A percentile compares a stretch with the other conserved stretches of the same genome.
phyloP scores from a whole-genome alignment of 352 stramenopile species.

The Thalassiosira exigua region DNA sequence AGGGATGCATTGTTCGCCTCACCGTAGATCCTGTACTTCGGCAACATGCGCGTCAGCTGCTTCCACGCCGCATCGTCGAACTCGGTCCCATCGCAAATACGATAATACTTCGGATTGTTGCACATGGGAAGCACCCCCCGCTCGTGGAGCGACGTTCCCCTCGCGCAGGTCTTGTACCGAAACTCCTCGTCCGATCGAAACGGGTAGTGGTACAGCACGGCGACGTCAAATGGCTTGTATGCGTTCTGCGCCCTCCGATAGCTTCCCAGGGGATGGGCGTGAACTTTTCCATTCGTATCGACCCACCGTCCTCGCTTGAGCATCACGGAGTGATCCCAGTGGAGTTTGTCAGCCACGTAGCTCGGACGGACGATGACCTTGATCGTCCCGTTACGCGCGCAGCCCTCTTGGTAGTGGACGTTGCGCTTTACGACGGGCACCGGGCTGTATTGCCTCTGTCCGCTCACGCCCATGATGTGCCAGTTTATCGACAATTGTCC shows the following conservation, averaged over 20 bases:
- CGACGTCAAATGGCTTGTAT: conserved; percentile 10
- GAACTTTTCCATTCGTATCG: conserved; percentile 28
- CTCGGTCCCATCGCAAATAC: conserved; percentile 11
- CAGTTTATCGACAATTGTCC: conserved; percentile 25
- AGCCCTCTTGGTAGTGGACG: not conserved
- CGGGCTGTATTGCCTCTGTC: conserved; percentile 3
- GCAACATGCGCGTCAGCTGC: conserved; percentile 21
- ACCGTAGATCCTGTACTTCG: conserved; percentile 31
- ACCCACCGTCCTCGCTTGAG: conserved; percentile 13
- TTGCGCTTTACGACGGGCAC: conserved; percentile 15
- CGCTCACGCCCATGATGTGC: conserved; percentile 14
- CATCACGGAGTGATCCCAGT: conserved; percentile 8
- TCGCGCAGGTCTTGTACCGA: conserved; percentile 24
- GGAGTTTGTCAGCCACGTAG: conserved; percentile 3
- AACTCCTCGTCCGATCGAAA: conserved; percentile 24
- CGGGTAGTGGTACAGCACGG: conserved; percentile 34
- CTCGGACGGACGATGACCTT: conserved; percentile 17
- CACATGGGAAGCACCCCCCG: conserved; percentile 1
- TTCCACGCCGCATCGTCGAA: conserved; percentile 39
- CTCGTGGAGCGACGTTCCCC: not conserved
- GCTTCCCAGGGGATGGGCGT: not conserved
- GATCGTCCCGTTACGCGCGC: not conserved
- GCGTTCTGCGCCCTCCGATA: not conserved
- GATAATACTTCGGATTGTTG: not conserved
- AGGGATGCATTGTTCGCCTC: conserved; percentile 8